Percentiles rank a stretch among this genome's conserved stretches.
Evolutionary conservation across 495 filamentous ascomycete genomes (phyloP).

Genomic region (Lepidopterella palustris): DNA sequence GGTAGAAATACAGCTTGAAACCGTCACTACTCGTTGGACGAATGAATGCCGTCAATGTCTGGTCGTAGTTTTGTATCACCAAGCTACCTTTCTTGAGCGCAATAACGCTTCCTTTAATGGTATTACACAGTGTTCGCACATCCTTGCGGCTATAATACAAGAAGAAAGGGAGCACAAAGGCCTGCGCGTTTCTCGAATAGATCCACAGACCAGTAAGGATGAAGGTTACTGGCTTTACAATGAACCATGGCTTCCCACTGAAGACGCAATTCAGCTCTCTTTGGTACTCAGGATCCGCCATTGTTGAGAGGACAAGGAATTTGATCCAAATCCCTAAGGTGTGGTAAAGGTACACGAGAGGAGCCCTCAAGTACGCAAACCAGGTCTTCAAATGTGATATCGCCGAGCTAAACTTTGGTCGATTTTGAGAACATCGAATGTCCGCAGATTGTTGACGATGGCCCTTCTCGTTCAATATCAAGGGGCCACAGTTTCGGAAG

Average conservation of each 20-base stretch:
- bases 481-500: conserved; percentile 17
- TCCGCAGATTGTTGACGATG: conserved; percentile 22
- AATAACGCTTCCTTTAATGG: conserved; percentile 24
- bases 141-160: conserved; percentile 30
- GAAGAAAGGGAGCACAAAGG: conserved; percentile 42
- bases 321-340: conserved; percentile 42
- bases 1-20: conserved; percentile 28
- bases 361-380: conserved; percentile 6
- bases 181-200: conserved; percentile 33
- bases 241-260: conserved; percentile 28
- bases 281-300: conserved; percentile 56
- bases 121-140: conserved; percentile 18
- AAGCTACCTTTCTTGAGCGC: conserved; percentile 24
- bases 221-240: conserved; percentile 39
- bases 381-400: conserved; percentile 8
- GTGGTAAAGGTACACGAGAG: conserved; percentile 37
- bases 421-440: conserved; percentile 21
- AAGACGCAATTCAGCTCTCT: conserved; percentile 49
- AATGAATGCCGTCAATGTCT: conserved; percentile 27
- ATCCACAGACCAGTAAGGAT: conserved; percentile 47
- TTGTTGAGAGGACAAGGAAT: conserved; percentile 47
- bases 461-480: conserved; percentile 15
- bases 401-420: conserved; percentile 17
- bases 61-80: conserved; percentile 22
- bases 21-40: conserved; percentile 12